Evolutionary conservation across 768 basidiomycete species (phyloP), one percentile per base, ranked within the genome.

Genomic region (Flagelloscypha sp.): DNA sequence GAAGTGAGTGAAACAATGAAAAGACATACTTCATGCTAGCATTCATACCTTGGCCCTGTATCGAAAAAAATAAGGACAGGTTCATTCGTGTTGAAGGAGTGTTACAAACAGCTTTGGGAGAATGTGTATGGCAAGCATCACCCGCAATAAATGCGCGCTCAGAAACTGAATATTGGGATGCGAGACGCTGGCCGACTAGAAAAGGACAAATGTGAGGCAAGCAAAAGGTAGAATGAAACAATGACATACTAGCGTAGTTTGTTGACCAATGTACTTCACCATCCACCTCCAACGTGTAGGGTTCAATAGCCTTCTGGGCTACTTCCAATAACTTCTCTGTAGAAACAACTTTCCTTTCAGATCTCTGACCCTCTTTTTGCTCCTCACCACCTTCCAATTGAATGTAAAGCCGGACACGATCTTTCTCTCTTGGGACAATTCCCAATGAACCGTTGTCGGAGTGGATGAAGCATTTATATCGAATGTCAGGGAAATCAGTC

Each of bases 401-500:
- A 35, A 70, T 59, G 43, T 76, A 76, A 3, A 76, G 46, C 23
- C 74, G 64, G 24, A 74, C 62, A 21, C 61, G 59, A 44, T 66
- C 63, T 4, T 57, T 56, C 35, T 70, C 65, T 10, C 74, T 63
- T 2, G 74, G 74, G 27, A 76, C 71, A 30, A 72, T 39, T 62
- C 76, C 65, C 27, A 66, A 57, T 1, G 66, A 62, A 1, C 70
- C 64, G 10, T 58, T 53, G 5, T 54, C 45, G 0, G 71, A 72
- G 43, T 74, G 72, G 17, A 75, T 62, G 1, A 56, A 62, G 28
- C 56, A 55, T 19, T 57, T 52, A 38, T 66, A 62, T 24, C 72
- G 65, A 37, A 73, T 68, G 44, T 76, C 74, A 0, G 74, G 74
- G 31, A 74, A 71, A 46, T 73, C 50, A 1, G 73, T 74, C 17